Percentiles rank a stretch among this genome's conserved stretches.
phyloP scores from a whole-genome alignment of 495 filamentous ascomycete genomes.

The Podospora tetraspora region DNA sequence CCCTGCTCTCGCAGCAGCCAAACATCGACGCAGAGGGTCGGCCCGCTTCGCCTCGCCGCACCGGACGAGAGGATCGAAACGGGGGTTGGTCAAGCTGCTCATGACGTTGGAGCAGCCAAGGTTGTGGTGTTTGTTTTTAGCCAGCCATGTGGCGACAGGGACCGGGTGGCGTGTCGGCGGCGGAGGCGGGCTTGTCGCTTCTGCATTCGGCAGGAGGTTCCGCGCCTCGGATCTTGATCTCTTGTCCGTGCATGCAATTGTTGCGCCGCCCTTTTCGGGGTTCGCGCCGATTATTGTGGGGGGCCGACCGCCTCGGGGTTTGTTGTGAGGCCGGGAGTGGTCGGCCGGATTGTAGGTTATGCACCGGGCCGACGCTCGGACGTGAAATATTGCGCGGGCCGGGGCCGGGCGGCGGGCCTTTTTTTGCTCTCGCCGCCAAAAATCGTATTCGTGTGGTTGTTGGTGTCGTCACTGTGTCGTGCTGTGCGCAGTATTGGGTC shows the following conservation, averaged over 20 bases:
- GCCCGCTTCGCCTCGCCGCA: neutral
- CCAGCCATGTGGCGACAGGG: neutral
- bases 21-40: neutral
- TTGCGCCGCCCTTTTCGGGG: neutral
- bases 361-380: neutral
- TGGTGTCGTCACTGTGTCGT: neutral
- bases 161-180: neutral
- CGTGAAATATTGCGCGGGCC: neutral
- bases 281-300: neutral
- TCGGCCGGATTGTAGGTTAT: neutral
- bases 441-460: neutral
- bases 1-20: neutral
- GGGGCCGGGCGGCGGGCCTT: neutral
- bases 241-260: neutral
- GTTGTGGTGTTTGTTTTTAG: neutral
- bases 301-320: neutral
- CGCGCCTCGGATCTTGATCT: slow-evolving; percentile 3
- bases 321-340: neutral
- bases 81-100: neutral
- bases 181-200: neutral
- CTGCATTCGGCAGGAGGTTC: neutral
- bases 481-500: neutral
- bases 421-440: neutral
- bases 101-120: neutral
- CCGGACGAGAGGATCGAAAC: neutral